These are phyloP conservation scores for Capsicum pubescens DNA, from an alignment of 257 asterid genomes.

Conservation along the genomic window DNA sequence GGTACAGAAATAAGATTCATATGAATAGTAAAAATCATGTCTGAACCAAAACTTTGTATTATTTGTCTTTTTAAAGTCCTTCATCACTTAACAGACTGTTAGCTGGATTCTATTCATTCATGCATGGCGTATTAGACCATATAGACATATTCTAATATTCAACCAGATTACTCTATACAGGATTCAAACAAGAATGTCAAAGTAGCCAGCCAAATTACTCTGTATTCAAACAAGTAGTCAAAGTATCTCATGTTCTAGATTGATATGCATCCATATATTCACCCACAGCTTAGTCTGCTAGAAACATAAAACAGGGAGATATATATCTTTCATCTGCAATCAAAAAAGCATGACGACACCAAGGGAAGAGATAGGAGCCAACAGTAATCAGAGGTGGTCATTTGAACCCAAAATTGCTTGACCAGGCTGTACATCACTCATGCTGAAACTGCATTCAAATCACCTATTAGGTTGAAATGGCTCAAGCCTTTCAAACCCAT, in stretches of 20 bases:
- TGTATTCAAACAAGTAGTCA: neutral
- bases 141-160: neutral
- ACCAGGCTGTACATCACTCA: neutral
- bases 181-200: neutral
- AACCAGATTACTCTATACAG: neutral
- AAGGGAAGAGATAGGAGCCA: neutral
- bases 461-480: neutral
- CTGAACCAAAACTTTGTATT: neutral
- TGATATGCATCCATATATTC: neutral
- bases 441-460: neutral
- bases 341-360: neutral
- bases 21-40: neutral
- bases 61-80: neutral
- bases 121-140: neutral
- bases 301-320: neutral
- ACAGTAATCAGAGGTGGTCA: neutral
- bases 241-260: neutral
- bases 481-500: neutral
- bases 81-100: neutral
- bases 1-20: slow-evolving; percentile 16
- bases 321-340: neutral
- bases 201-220: neutral
- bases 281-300: neutral
- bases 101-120: neutral
- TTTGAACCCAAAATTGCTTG: neutral